phyloP scores from a whole-genome alignment of 164 flowering plant species.

The Nymphaea thermarum region DNA sequence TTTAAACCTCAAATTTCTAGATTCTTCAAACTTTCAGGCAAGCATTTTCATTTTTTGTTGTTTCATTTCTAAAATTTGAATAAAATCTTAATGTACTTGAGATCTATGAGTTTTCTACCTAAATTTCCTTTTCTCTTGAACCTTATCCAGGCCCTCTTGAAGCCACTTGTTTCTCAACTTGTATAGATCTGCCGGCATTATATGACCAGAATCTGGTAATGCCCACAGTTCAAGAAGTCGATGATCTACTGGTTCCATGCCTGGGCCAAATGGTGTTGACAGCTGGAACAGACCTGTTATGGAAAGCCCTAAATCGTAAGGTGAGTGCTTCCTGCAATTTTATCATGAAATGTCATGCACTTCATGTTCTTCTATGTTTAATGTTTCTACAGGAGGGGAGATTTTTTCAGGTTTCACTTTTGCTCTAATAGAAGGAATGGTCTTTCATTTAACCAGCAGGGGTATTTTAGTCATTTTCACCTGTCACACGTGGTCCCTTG shows the following conservation, averaged over 20 bases:
- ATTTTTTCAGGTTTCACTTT: too few relatives aligned
- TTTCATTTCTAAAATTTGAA: too few relatives aligned
- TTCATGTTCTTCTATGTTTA: too few relatives aligned
- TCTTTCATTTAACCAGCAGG: too few relatives aligned
- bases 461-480: too few relatives aligned
- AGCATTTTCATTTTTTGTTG: slow-evolving; percentile 4
- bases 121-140: background rate
- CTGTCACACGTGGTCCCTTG: too few relatives aligned
- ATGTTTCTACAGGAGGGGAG: too few relatives aligned
- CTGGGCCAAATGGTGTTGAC: slow-evolving; percentile 90
- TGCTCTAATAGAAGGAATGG: too few relatives aligned
- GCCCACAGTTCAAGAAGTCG: slow-evolving; percentile 63
- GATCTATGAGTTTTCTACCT: too few relatives aligned
- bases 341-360: too few relatives aligned
- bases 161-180: slow-evolving; percentile 83
- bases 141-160: slow-evolving; percentile 49
- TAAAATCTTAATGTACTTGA: too few relatives aligned
- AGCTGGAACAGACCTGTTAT: slow-evolving; percentile 70
- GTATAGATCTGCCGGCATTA: slow-evolving; percentile 46
- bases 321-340: too few relatives aligned
- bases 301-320: slow-evolving; percentile 91
- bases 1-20: slow-evolving; percentile 60
- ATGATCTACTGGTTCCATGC: slow-evolving; percentile 61
- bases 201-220: slow-evolving; percentile 30
- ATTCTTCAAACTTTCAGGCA: slow-evolving; percentile 64